Base-by-base conservation (phyloP, 2,329 filamentous ascomycete genomes). In the Fusarium bactridioides region DNA sequence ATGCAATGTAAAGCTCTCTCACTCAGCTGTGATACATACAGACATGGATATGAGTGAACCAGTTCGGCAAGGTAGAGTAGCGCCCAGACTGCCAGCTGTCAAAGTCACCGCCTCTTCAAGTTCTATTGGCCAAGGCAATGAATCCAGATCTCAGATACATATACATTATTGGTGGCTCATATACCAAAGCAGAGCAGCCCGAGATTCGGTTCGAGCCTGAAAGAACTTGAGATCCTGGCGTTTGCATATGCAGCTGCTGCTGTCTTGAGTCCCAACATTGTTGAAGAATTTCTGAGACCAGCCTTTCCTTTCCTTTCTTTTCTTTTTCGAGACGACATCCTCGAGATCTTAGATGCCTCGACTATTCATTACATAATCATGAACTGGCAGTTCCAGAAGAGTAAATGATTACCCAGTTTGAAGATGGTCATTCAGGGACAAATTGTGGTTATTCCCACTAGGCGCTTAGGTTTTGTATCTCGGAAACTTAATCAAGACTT, bases 31-130 rank as follows among this genome's bases (percentile, higher is more conserved):
- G 50, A 40, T 54, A 54, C 37, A 54, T 33, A 33, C 31, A 54
- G 59, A 38, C 31, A 54, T 59, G 23, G 54, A 51, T 25, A 44
- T 64, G 44, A 21, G 48, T 38, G 70, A 71, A 73, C 62, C 38
- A 37, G 61, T 70, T 67, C 66, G 48, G 58, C 62, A 55, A 35
- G 48, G 57, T 47, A 23, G 44, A 44, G 61, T 55, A 25, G 62
- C 57, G 69, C 62, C 69, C 69, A 68, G 68, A 71, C 68, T 70
- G 70, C 66, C 70, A 73, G 67, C 57, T 73, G 70, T 68, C 70
- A 68, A 71, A 71, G 57, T 61, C 62, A 67, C 50, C 55, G 61
- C 61, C 56, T 67, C 61, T 67, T 47, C 25, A 43, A 29, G 29
- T 63, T 47, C 35, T 37, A 73, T 74, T 73, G 70, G 70, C 37